Evolutionary conservation across 2,329 filamentous ascomycete species (phyloP).

Genomic region (Fusarium pseudocircinatum): DNA sequence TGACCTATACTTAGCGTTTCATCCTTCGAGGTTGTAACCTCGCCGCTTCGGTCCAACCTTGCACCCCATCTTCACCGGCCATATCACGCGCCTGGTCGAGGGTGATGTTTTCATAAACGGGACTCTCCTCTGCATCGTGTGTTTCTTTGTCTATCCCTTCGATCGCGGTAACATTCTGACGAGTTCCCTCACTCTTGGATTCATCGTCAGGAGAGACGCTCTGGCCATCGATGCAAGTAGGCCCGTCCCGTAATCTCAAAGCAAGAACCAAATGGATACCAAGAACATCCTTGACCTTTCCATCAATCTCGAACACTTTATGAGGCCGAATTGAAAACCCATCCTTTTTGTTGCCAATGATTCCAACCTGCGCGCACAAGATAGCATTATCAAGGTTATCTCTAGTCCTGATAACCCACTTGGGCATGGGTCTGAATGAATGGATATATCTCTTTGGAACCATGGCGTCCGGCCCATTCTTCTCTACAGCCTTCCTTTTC

Average conservation of each 20-base stretch:
- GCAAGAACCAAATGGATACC: constrained; percentile 1
- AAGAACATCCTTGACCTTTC: not conserved
- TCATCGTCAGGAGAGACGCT: not conserved
- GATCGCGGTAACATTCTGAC: too few relatives aligned
- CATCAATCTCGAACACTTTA: not conserved
- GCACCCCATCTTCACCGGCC: not conserved
- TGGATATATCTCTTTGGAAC: not conserved
- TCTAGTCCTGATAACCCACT: not conserved
- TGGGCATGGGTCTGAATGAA: not conserved
- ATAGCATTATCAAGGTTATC: not conserved
- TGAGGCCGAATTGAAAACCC: not conserved
- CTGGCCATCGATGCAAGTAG: not conserved
- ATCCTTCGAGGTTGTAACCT: not conserved
- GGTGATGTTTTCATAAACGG: not conserved
- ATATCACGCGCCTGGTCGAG: not conserved
- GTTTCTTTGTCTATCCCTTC: not conserved
- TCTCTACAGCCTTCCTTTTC: not conserved
- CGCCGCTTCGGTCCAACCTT: not conserved
- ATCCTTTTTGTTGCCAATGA: not conserved
- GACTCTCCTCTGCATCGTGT: not conserved
- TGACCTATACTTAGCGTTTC: not conserved
- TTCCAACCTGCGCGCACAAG: not conserved
- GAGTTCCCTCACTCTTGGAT: not conserved
- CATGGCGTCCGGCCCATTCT: not conserved
- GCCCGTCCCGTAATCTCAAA: not conserved